Conservation (phyloP, 176 grass and related monocot species). For the Triticum timopheevii region DNA sequence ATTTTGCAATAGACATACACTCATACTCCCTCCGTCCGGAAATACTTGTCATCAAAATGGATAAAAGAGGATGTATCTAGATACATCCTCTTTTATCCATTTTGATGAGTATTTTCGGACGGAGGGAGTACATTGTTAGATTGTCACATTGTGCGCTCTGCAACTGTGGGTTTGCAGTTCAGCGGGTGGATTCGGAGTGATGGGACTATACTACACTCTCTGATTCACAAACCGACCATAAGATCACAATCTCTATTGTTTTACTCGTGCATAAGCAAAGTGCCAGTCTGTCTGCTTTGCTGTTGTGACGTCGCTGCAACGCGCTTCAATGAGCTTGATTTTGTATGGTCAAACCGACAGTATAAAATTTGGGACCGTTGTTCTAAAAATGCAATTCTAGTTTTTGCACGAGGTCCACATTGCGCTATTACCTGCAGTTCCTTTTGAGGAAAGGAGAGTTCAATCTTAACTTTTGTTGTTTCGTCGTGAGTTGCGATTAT, state of each 20-base stretch:
- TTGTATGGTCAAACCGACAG: background rate
- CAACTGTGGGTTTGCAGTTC: background rate
- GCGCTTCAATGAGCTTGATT: background rate
- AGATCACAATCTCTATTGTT: background rate
- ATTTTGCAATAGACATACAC: background rate
- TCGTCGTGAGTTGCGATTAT: background rate
- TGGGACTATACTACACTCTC: too few relatives aligned
- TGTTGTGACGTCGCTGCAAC: background rate
- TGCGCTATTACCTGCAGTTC: background rate
- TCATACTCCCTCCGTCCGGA: too few relatives aligned
- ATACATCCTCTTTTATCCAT: too few relatives aligned
- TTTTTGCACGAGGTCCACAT: background rate
- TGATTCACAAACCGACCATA: too few relatives aligned
- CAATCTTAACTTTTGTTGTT: background rate
- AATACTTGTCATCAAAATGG: too few relatives aligned
- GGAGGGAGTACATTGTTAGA: background rate
- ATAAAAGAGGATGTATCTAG: too few relatives aligned
- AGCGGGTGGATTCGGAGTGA: background rate
- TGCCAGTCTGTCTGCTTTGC: background rate
- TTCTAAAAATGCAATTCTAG: background rate
- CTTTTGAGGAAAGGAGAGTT: background rate
- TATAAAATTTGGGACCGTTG: background rate
- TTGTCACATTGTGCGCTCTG: background rate
- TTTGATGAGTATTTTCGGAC: too few relatives aligned
- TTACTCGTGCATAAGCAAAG: background rate